A percentile compares a stretch with the other conserved stretches of the same genome.
These are phyloP conservation scores for Acorus calamus DNA, from an alignment of 106 monocot genomes.

Conservation along the genomic window DNA sequence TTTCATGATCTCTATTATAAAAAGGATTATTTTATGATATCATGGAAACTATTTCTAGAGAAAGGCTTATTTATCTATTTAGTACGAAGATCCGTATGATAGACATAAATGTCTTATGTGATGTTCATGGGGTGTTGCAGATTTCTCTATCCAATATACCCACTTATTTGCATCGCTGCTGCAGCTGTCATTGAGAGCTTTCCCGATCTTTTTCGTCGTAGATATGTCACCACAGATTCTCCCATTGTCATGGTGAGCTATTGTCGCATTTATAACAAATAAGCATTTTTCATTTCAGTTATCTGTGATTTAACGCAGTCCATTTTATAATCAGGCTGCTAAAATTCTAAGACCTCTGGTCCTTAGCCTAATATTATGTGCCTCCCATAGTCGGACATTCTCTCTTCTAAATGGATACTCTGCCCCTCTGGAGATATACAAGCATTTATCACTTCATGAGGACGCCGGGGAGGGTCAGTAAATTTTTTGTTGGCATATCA, in stretches of 20 bases:
- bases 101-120: conserved; percentile 1
- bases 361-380: conserved; percentile 80
- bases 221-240: conserved; percentile 58
- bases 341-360: conserved; percentile 64
- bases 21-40: too few relatives aligned
- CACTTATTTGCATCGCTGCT: conserved; percentile 94
- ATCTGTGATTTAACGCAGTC: background rate
- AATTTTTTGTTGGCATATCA: background rate
- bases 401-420: conserved; percentile 91
- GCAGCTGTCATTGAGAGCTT: conserved; percentile 78
- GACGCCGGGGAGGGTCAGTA: conserved; percentile 57
- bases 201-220: conserved; percentile 83
- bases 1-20: too few relatives aligned
- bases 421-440: conserved; percentile 79
- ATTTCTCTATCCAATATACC: conserved; percentile 97
- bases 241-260: conserved; percentile 45
- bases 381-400: conserved; percentile 95
- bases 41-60: too few relatives aligned
- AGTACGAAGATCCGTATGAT: too few relatives aligned
- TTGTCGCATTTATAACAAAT: background rate
- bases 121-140: conserved; percentile 31
- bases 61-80: too few relatives aligned
- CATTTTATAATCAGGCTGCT: conserved; percentile 38
- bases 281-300: background rate
- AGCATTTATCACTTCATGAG: conserved; percentile 79